Evolutionary conservation across 108 stramenopile species (phyloP).

Genomic region (Conticribra weissflogii): DNA sequence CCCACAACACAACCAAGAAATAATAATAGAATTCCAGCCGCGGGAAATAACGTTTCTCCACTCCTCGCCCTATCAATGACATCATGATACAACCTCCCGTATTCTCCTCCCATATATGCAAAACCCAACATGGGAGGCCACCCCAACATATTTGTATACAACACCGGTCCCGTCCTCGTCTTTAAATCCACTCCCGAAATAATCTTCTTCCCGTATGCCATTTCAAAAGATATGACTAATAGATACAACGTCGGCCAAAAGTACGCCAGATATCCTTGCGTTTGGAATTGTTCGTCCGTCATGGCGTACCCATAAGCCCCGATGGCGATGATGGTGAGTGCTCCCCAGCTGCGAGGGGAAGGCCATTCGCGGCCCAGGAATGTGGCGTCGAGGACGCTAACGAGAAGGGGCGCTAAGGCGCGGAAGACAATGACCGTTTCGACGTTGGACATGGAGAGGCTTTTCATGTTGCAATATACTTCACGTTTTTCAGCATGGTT

Average conservation of each 20-base stretch:
- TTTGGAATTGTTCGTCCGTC: conserved; percentile 71
- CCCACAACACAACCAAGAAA: conserved; percentile 77
- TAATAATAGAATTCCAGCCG: conserved; percentile 48
- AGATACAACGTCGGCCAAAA: conserved; percentile 79
- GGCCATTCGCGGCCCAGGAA: conserved; percentile 90
- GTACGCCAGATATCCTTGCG: conserved; percentile 57
- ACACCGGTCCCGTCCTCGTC: conserved; percentile 84
- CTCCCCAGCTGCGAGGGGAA: conserved; percentile 61
- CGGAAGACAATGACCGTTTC: conserved; percentile 95
- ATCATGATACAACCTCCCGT: conserved; percentile 50
- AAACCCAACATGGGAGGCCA: conserved; percentile 83
- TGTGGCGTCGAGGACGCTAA: conserved; percentile 80
- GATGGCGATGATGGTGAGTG: conserved; percentile 59
- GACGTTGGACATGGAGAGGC: conserved; percentile 80
- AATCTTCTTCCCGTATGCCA: conserved; percentile 91
- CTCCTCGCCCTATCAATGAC: conserved; percentile 19
- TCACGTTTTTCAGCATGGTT: background rate
- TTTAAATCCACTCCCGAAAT: conserved; percentile 73
- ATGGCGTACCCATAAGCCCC: conserved; percentile 86
- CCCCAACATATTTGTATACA: conserved; percentile 89
- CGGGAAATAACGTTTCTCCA: conserved; percentile 39
- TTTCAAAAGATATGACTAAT: conserved; percentile 81
- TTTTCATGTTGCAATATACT: conserved; percentile 87
- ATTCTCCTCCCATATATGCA: conserved; percentile 72
- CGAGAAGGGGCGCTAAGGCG: conserved; percentile 80